phyloP scores from a whole-genome alignment of 805 yeast genomes.

The Diddensiella caesifluorescens region DNA sequence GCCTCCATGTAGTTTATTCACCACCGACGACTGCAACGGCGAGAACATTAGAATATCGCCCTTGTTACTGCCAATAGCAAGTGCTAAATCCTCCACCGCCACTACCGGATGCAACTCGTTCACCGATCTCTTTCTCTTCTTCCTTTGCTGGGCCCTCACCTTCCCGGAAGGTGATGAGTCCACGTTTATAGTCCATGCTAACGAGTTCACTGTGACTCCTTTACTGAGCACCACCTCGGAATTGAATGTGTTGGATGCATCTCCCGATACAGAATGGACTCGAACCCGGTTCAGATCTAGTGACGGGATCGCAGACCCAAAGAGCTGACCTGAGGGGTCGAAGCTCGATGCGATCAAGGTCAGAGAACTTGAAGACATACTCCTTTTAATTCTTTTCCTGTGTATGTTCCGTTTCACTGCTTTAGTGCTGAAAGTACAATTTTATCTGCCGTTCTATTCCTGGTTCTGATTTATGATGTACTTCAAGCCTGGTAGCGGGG shows the following conservation, averaged over 20 bases:
- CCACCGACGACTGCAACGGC: constrained; percentile 55
- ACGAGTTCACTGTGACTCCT: constrained; percentile 42
- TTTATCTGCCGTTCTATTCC: too few relatives aligned
- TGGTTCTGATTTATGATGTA: too few relatives aligned
- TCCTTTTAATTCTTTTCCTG: constrained; percentile 26
- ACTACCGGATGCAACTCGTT: constrained; percentile 5
- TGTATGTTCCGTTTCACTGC: not conserved
- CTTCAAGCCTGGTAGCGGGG: too few relatives aligned
- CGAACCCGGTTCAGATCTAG: constrained; percentile 66
- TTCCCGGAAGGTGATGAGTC: constrained; percentile 2
- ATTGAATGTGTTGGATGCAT: constrained; percentile 30
- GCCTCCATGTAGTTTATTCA: constrained; percentile 47
- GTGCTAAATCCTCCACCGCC: constrained; percentile 38
- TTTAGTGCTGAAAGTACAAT: too few relatives aligned
- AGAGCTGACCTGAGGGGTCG: constrained; percentile 56
- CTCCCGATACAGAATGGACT: constrained; percentile 47
- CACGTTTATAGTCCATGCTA: constrained; percentile 47
- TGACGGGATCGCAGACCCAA: constrained; percentile 61
- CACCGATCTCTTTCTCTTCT: constrained; percentile 30
- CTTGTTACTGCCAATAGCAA: constrained; percentile 59
- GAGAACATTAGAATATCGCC: constrained; percentile 65
- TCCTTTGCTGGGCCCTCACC: constrained; percentile 21
- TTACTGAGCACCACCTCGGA: constrained; percentile 50
- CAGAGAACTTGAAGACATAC: constrained; percentile 16
- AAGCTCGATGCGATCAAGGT: constrained; percentile 35